Evolutionary conservation across 495 filamentous ascomycete genomes (phyloP).

Genomic region (Aspergillus sclerotiicarbonarius): DNA sequence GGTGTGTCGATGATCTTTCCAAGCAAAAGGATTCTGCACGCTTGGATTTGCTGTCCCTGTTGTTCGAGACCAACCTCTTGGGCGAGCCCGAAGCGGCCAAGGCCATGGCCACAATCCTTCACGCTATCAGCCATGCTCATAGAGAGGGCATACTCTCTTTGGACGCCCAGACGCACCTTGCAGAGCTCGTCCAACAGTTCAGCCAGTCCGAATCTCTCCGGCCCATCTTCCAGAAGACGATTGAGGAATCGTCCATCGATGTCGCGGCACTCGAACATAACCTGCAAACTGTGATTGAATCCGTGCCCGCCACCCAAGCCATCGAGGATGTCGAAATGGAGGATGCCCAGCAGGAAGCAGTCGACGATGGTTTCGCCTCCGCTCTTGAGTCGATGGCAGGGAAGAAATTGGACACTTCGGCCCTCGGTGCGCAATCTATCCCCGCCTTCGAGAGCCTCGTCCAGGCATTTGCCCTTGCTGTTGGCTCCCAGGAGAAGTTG

Average conservation of each 20-base stretch:
- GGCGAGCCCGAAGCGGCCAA: slow-evolving; percentile 58
- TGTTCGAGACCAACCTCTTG: slow-evolving; percentile 61
- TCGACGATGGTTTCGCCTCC: slow-evolving; percentile 38
- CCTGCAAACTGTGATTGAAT: slow-evolving; percentile 62
- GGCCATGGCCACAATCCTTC: slow-evolving; percentile 61
- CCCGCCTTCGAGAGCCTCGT: slow-evolving; percentile 54
- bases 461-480: slow-evolving; percentile 60
- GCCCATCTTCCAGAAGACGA: slow-evolving; percentile 54
- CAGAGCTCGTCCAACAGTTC: slow-evolving; percentile 60
- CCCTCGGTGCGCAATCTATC: slow-evolving; percentile 35
- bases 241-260: slow-evolving; percentile 62
- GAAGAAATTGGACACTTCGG: slow-evolving; percentile 32
- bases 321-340: slow-evolving; percentile 55
- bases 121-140: slow-evolving; percentile 33
- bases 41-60: slow-evolving; percentile 55
- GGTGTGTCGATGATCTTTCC: slow-evolving; percentile 61
- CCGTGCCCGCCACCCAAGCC: slow-evolving; percentile 33
- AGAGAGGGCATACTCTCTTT: slow-evolving; percentile 38
- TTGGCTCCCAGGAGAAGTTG: slow-evolving; percentile 48
- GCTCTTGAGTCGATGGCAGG: slow-evolving; percentile 34
- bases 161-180: slow-evolving; percentile 59
- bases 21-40: slow-evolving; percentile 57
- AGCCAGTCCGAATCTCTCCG: slow-evolving; percentile 52
- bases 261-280: slow-evolving; percentile 67
- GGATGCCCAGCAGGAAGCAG: slow-evolving; percentile 33